Base-by-base conservation (phyloP, 441 rosid genomes). In the Aquilaria agallochum region DNA sequence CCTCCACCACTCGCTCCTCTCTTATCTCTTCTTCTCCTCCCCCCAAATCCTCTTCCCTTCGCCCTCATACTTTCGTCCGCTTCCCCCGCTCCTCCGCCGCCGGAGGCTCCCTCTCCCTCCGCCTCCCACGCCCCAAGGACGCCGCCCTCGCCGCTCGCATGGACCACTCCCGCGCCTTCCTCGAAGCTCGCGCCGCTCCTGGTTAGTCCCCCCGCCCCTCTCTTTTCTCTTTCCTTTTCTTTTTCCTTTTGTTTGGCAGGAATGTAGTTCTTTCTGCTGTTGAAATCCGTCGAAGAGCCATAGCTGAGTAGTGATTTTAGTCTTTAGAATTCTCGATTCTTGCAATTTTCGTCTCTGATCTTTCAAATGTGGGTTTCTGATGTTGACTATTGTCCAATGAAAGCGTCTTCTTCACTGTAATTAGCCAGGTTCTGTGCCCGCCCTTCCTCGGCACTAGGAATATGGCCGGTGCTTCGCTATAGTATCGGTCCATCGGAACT, bases 111-210 rank as follows among this genome's bases (percentile, higher is more conserved):
- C 53, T 40, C 58, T 52, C 33, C 75, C 42, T 36, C 30, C 13
- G 30, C 60, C 14, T 50, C 49, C 67, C 33, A 55, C 55, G 78
- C 11, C 58, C 66, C 54, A 77, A 77, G 78, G 87, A 83, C 58
- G 73, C 83, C 20, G 61, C 61, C 11, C 69, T 70, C 6, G 72
- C 79, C 46, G 56, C 80, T 2, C 71, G 53, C 56, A 60, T 65
- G 27, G 59, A 69, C 45, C 89, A 77, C 69, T 74, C 83, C 6
- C 86, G 90, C 65, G 74, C 89, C 45, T 89, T 94, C 70, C 76
- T 87, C 52, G 88, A 89, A 68, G 99, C 81, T 31, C 78, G 75
- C 47, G 79, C 84, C 49, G 97, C 83, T 67, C 68, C 84, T 84
- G 97, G 99, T 91, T 60, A 58, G 63, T 2, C 62, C 59, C 33